Base-by-base conservation (phyloP, 2,329 filamentous ascomycete genomes). In the Beauveria caledonica region DNA sequence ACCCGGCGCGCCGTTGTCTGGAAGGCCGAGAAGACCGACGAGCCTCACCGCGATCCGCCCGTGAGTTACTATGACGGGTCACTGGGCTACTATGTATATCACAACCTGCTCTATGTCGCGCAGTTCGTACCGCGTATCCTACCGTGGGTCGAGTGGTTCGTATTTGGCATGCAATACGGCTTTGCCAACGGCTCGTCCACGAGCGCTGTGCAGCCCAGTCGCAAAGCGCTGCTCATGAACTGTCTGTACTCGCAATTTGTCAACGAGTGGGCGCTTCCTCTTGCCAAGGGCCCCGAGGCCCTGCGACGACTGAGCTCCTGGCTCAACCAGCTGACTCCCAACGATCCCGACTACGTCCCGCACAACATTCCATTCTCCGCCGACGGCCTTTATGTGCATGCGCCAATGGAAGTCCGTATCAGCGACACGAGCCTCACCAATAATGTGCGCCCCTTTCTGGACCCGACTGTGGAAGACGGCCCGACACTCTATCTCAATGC, bases 221-320 rank as follows among this genome's bases (percentile, higher is more conserved):
- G 88, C 62, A 79, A 87, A 64, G 93, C 92, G 13, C 82, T 97
- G 50, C 80, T 97, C 57, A 93, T 99, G 89, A 94, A 99, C 77
- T 99, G 94, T 69, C 83, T 97, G 6, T 99, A 97, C 78, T 93
- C 89, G n/a, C 94, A 99, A 71, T 96, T 91, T 68, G 94, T 99
- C 65, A 97, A 99, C 72, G 94, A 99, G 72, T 99, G 94, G 94
- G 93, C 93, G 0, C 82, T 99, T 7, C 93, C 94, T 1, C 80
- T 99, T 1, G 78, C 85, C 64, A 88, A 88, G 66, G 94, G 94
- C 0, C 93, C 93, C 15, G 92, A 97, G 74, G 92, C 91, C 8
- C 84, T 99, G 48, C 82, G 79, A 36, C 86, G 94, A 10, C 81
- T 99, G 13, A 89, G 87, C 44, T 88, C 89, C 52, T 99, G 94